Percentiles rank a stretch among this genome's conserved stretches.
Conservation (phyloP, 208 protist genomes). For the Acanthamoeba healyi region DNA sequence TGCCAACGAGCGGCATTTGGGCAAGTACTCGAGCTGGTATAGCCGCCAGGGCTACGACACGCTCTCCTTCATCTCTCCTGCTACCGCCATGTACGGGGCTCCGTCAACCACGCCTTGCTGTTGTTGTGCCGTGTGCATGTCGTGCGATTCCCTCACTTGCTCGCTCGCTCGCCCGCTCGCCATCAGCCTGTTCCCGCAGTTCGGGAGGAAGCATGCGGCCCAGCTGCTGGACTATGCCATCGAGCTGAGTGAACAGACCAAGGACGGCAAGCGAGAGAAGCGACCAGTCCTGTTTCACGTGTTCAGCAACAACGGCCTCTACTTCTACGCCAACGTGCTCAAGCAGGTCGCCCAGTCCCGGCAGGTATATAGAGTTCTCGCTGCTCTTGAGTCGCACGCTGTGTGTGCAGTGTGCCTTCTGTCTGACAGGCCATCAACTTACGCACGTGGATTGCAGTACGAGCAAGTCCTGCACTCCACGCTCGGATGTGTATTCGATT, state of each 20-base stretch:
- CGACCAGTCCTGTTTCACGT: conserved; percentile 18
- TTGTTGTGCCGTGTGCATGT: too few relatives aligned
- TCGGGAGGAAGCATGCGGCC: neutral
- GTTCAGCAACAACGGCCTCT: conserved; percentile 27
- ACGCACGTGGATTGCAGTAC: too few relatives aligned
- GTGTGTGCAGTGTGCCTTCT: too few relatives aligned
- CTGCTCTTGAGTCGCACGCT: too few relatives aligned
- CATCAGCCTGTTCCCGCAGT: neutral
- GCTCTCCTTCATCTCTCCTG: conserved; percentile 14
- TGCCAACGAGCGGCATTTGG: conserved; percentile 21
- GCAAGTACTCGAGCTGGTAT: conserved; percentile 33
- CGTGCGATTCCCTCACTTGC: neutral
- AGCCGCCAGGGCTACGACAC: conserved; percentile 46
- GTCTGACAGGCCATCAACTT: too few relatives aligned
- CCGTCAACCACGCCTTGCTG: too few relatives aligned
- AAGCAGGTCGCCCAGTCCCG: neutral
- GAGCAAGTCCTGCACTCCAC: neutral
- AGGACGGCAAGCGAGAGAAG: neutral
- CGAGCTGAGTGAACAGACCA: neutral
- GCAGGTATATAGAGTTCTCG: too few relatives aligned
- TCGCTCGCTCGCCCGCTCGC: too few relatives aligned
- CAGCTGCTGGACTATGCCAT: conserved; percentile 7
- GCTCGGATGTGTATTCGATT: neutral
- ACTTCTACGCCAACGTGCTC: conserved; percentile 32
- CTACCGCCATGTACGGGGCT: neutral